Percentiles rank a stretch among this genome's conserved stretches.
phyloP scores from a whole-genome alignment of 2,329 filamentous ascomycete species.

The Harringtonia aguacate region DNA sequence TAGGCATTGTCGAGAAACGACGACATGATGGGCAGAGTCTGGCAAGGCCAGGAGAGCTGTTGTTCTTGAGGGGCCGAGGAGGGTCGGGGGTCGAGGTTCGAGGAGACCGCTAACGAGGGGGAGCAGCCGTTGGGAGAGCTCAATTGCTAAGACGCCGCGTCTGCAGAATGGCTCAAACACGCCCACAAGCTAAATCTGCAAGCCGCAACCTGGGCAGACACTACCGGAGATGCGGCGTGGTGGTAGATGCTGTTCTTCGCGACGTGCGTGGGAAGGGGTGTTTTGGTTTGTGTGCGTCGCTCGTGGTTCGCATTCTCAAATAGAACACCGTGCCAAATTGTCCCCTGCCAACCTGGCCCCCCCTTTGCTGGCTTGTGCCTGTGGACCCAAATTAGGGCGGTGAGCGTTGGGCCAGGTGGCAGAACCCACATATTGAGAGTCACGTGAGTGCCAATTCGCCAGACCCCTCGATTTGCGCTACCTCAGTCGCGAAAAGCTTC shows the following conservation, averaged over 20 bases:
- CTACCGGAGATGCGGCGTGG: constrained; percentile 4
- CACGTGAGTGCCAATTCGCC: constrained; percentile 5
- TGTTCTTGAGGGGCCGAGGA: not conserved
- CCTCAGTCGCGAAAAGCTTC: not conserved
- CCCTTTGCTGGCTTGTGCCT: constrained; percentile 10
- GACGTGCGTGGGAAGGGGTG: not conserved
- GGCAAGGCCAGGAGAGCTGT: not conserved
- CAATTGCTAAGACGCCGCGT: not conserved
- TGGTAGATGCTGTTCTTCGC: not conserved
- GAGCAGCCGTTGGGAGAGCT: not conserved
- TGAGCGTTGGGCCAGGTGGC: constrained; percentile 12
- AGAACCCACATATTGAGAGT: constrained; percentile 6
- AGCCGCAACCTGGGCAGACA: constrained; percentile 3
- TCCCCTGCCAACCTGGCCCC: constrained; percentile 4
- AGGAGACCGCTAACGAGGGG: not conserved
- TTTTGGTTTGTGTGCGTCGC: not conserved
- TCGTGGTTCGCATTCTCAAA: not conserved
- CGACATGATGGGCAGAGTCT: constrained; percentile 57
- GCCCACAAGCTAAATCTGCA: not conserved
- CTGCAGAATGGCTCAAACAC: not conserved
- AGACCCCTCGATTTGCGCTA: no score
- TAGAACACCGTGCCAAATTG: constrained; percentile 14
- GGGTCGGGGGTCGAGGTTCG: not conserved
- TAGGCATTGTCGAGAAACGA: constrained; percentile 91
- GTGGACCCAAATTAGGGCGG: constrained; percentile 6